phyloP scores from a whole-genome alignment of 768 basidiomycete species.

The Tulasnella calospora region DNA sequence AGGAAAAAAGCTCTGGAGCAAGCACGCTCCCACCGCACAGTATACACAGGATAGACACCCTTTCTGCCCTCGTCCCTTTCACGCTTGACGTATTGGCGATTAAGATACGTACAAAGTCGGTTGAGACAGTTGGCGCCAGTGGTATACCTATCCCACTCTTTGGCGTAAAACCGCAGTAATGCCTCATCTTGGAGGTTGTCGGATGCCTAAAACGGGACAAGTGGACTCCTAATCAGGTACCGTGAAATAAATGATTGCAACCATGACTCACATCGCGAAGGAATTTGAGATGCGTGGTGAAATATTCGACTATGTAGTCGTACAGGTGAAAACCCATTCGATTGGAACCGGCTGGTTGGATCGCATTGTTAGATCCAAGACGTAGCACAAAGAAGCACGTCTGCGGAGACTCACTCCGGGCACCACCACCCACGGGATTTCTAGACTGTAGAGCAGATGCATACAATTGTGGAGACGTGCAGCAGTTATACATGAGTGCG shows the following conservation, averaged over 20 bases:
- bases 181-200: constrained; percentile 81
- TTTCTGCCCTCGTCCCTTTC: constrained; percentile 96
- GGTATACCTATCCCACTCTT: constrained; percentile 94
- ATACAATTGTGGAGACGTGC: constrained; percentile 64
- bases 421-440: constrained; percentile 28
- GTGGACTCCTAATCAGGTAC: not conserved
- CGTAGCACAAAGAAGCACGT: constrained; percentile 24
- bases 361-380: not conserved
- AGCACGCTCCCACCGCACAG: constrained; percentile 50
- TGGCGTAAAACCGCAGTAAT: constrained; percentile 82
- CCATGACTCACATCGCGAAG: constrained; percentile 51
- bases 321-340: constrained; percentile 97
- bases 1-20: not conserved
- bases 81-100: constrained; percentile 98
- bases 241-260: not conserved
- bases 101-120: constrained; percentile 93
- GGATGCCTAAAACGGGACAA: constrained; percentile 52
- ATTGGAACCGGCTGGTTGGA: constrained; percentile 72
- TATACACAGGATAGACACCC: constrained; percentile 92
- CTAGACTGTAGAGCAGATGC: constrained; percentile 34
- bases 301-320: constrained; percentile 88
- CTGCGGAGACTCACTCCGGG: constrained; percentile 28
- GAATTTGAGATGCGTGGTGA: constrained; percentile 70
- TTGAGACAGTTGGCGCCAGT: constrained; percentile 97
- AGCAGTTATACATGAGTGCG: constrained; percentile 97